Evolutionary conservation across 805 yeast species (phyloP), one percentile per base, ranked within the genome.

Genomic region (Cyberlindnera mrakii): DNA sequence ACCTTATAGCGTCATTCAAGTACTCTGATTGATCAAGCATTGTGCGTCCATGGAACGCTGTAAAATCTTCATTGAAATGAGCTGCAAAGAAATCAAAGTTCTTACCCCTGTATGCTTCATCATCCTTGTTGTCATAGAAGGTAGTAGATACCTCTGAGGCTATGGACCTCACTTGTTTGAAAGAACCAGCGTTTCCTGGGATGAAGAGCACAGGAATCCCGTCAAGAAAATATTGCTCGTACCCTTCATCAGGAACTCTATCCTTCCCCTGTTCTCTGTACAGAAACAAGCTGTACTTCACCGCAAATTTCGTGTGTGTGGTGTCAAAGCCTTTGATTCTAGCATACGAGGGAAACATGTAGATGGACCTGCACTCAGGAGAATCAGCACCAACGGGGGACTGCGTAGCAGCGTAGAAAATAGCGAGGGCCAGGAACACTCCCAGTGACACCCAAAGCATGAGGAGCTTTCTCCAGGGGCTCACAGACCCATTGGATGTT

Each of bases 121-220:
- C 29, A 58, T 51, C 30, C 55, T 51, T 11, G 48, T 47, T 37
- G 41, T 57, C 60, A 3, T 67, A 72, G 51, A 68, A 82, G 4
- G 75, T 52, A 34, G 72, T 70, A 1, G 96, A 74, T 19, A 85
- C 68, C 50, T 83, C 84, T 1, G 97, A 80, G 0, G 97, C 98
- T n/a, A 91, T 75, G 1, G 96, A 86, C 41, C 99, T 70, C 9
- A 78, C 95, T 62, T 93, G 99, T 50, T 79, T 77, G 61, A 78
- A 89, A 44, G 95, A 82, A 1, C 99, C 99, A 0, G 99, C 99
- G 59, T 95, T 93, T 0, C 99, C 99, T 1, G 99, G 99, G 33
- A 95, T 84, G 62, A 93, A 93, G 14, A 93, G 66, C 1, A 88
- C 89, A 0, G 99, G 99, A 1, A 85, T 74, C 0, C 98, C 98